Conservation (phyloP, 768 basidiomycete species). For the Lanmaoa rubissima region DNA sequence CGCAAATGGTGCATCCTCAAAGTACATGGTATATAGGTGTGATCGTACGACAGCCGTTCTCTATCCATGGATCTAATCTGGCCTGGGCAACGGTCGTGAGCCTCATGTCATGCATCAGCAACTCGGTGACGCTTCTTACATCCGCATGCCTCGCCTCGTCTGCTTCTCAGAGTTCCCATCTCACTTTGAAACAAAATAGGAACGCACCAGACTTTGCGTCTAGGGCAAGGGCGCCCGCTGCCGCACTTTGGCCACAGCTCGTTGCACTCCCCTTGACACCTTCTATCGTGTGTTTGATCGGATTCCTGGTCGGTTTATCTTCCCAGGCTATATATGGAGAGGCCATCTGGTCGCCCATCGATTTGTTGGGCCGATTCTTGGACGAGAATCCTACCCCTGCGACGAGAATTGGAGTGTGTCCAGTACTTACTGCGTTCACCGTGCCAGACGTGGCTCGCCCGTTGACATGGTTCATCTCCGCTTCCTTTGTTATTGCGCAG, state of each 20-base stretch:
- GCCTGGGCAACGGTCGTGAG: constrained; percentile 75
- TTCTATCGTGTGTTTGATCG: constrained; percentile 73
- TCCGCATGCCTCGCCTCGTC: constrained; percentile 31
- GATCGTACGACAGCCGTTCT: constrained; percentile 63
- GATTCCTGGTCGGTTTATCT: constrained; percentile 79
- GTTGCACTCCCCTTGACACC: constrained; percentile 72
- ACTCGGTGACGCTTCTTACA: constrained; percentile 74
- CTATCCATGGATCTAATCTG: constrained; percentile 62
- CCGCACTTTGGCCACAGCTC: constrained; percentile 64
- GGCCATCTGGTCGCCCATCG: constrained; percentile 77
- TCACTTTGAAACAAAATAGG: constrained; percentile 32
- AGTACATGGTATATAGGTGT: constrained; percentile 74
- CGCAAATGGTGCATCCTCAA: constrained; percentile 78
- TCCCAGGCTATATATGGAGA: constrained; percentile 74
- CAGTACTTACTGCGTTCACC: neutral
- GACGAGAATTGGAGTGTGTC: constrained; percentile 62
- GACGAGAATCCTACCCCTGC: constrained; percentile 59
- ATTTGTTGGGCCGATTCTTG: constrained; percentile 65
- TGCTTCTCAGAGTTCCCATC: constrained; percentile 10
- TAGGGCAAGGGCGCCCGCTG: constrained; percentile 53
- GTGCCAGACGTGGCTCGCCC: constrained; percentile 12
- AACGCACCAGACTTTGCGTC: constrained; percentile 80
- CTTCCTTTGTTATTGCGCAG: constrained; percentile 78
- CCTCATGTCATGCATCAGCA: constrained; percentile 77
- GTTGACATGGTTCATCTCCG: constrained; percentile 66